A percentile compares a stretch with the other conserved stretches of the same genome.
Evolutionary conservation across 371 early-diverging fungal genomes (phyloP).

Genomic region (Haplosporangium sp.): DNA sequence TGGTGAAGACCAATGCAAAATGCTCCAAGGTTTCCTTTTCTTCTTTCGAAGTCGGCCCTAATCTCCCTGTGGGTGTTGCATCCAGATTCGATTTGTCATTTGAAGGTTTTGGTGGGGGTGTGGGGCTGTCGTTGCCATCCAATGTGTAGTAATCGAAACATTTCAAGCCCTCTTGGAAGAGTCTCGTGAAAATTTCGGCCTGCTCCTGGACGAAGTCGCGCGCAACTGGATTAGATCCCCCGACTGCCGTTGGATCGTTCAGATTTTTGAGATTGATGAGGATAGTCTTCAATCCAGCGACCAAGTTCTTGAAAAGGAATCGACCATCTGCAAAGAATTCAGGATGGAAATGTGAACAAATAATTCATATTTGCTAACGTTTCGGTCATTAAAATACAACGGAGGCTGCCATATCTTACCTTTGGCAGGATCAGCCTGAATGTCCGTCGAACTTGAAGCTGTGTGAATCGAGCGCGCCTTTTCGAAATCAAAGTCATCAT

Average conservation of each 20-base stretch:
- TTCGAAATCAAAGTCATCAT: constrained; percentile 85
- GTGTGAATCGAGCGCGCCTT: constrained; percentile 83
- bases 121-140: constrained; percentile 69
- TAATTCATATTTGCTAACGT: background rate
- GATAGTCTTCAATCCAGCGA: constrained; percentile 87
- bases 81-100: constrained; percentile 39
- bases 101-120: constrained; percentile 31
- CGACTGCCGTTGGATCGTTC: constrained; percentile 57
- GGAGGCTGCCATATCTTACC: constrained; percentile 56
- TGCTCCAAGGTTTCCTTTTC: constrained; percentile 94
- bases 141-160: constrained; percentile 90
- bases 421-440: constrained; percentile 78
- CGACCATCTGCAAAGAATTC: constrained; percentile 63
- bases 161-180: constrained; percentile 87
- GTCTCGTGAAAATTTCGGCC: constrained; percentile 69
- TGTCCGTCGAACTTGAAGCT: constrained; percentile 68
- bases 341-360: background rate
- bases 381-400: background rate
- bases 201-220: constrained; percentile 79
- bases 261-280: constrained; percentile 79
- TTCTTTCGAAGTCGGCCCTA: constrained; percentile 70
- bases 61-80: constrained; percentile 41
- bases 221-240: constrained; percentile 56
- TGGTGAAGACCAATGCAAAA: constrained; percentile 89
- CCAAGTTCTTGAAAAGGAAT: constrained; percentile 87